Conservation (phyloP, 208 protist species). For the Leishmania martiniquensis region DNA sequence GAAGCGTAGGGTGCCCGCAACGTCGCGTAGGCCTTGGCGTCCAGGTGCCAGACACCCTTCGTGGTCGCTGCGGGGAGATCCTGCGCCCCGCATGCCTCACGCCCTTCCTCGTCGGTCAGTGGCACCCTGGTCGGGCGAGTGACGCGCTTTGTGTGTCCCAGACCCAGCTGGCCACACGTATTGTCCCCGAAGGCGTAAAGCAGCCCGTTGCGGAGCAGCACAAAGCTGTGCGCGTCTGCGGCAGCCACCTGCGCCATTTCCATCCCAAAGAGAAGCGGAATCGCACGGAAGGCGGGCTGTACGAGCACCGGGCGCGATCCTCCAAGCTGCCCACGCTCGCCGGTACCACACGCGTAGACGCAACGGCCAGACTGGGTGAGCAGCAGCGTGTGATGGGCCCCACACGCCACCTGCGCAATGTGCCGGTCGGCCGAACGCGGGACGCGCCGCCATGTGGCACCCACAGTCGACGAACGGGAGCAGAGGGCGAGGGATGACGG, state of each 20-base stretch:
- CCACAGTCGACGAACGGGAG: background rate
- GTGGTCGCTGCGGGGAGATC: background rate
- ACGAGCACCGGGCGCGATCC: slow-evolving; percentile 42
- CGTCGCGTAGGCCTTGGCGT: slow-evolving; percentile 53
- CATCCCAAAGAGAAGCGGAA: slow-evolving; percentile 80
- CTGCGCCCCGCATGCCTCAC: background rate
- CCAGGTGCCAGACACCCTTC: slow-evolving; percentile 25
- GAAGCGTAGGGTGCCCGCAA: slow-evolving; percentile 71
- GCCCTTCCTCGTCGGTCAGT: background rate
- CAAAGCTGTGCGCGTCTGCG: slow-evolving; percentile 78
- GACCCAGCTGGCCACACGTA: slow-evolving; percentile 74
- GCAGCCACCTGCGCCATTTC: slow-evolving; percentile 57
- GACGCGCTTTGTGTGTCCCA: slow-evolving; percentile 58
- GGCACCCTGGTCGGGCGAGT: slow-evolving; percentile 18
- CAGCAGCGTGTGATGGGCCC: slow-evolving; percentile 74
- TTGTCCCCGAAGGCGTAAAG: slow-evolving; percentile 87
- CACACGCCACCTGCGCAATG: slow-evolving; percentile 66
- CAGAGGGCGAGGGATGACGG: slow-evolving; percentile 9
- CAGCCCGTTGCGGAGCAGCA: slow-evolving; percentile 71
- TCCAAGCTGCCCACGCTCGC: slow-evolving; percentile 70
- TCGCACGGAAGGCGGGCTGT: slow-evolving; percentile 70
- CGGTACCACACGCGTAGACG: slow-evolving; percentile 79
- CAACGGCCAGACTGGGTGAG: slow-evolving; percentile 38
- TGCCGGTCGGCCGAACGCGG: slow-evolving; percentile 26
- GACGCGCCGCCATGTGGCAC: slow-evolving; percentile 7